A percentile compares a stretch with the other conserved stretches of the same genome.
phyloP scores from a whole-genome alignment of 768 basidiomycete genomes.

The Austroboletus eburneus region DNA sequence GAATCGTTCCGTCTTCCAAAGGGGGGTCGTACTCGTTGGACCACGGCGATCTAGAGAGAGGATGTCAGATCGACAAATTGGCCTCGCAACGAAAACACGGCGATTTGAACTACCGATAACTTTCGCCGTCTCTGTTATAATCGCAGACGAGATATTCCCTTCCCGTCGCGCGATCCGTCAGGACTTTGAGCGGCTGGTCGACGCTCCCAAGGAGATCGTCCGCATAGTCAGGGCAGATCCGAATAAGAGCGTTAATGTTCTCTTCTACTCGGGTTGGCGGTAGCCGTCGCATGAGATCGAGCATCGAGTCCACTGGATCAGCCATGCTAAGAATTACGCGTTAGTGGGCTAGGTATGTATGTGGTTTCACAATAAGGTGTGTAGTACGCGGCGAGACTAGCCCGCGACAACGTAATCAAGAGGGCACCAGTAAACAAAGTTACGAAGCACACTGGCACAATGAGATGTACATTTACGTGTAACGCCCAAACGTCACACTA shows the following conservation, averaged over 20 bases:
- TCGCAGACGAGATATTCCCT: conserved; percentile 92
- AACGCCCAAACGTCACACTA: too few species aligned
- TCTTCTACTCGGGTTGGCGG: conserved; percentile 86
- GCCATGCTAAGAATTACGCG: conserved; percentile 40
- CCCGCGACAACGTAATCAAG: too few species aligned
- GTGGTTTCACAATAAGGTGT: background rate
- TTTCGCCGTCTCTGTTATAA: conserved; percentile 90
- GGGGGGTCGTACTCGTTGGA: conserved; percentile 95
- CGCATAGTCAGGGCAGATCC: conserved; percentile 86
- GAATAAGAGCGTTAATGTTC: conserved; percentile 78
- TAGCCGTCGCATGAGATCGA: conserved; percentile 94
- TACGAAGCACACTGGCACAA: too few species aligned
- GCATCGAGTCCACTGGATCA: conserved; percentile 86
- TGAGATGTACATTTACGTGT: too few species aligned
- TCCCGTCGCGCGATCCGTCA: conserved; percentile 74
- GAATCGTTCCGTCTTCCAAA: conserved; percentile 83
- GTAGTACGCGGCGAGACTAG: too few species aligned
- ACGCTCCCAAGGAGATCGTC: conserved; percentile 94
- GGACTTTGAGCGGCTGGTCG: conserved; percentile 86
- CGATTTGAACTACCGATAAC: conserved; percentile 82
- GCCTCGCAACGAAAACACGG: too few species aligned
- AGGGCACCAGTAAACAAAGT: too few species aligned
- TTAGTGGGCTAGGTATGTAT: background rate
- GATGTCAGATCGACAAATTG: too few species aligned
- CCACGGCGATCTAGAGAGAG: conserved; percentile 81